Evolutionary conservation across 164 flowering plant species (phyloP).

Genomic region (Aristolochia californica): DNA sequence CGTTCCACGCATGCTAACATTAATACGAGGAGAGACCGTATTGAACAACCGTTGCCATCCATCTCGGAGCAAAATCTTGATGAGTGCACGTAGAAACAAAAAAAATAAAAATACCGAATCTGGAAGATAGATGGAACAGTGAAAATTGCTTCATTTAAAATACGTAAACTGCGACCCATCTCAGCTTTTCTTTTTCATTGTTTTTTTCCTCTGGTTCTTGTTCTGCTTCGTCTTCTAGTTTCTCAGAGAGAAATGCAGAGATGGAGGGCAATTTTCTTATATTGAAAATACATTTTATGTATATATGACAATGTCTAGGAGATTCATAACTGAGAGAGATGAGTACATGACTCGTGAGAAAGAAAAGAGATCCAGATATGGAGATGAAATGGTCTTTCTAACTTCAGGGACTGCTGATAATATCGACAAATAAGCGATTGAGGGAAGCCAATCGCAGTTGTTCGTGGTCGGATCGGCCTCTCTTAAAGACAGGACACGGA

Average conservation of each 20-base stretch:
- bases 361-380: slow-evolving; percentile 8
- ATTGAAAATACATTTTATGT: too few species aligned
- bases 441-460: slow-evolving; percentile 35
- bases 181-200: slow-evolving; percentile 18
- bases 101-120: too few species aligned
- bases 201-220: not conserved
- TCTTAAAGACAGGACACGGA: slow-evolving; percentile 43
- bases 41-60: not conserved
- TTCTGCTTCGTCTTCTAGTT: not conserved
- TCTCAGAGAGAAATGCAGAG: slow-evolving; percentile 26
- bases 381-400: not conserved
- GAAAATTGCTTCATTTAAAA: not conserved
- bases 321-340: not conserved
- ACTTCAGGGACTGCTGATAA: slow-evolving; percentile 14
- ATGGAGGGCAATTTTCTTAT: slow-evolving; percentile 41
- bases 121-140: slow-evolving; percentile 1
- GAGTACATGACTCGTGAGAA: not conserved
- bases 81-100: not conserved
- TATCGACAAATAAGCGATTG: slow-evolving; percentile 24
- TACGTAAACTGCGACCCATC: slow-evolving; percentile 43
- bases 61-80: too few species aligned
- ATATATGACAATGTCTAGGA: slow-evolving; percentile 3
- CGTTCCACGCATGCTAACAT: not conserved
- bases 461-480: slow-evolving; percentile 31
- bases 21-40: not conserved